Evolutionary conservation across 768 basidiomycete genomes (phyloP).

Genomic region (Rhodotorula paludigena): DNA sequence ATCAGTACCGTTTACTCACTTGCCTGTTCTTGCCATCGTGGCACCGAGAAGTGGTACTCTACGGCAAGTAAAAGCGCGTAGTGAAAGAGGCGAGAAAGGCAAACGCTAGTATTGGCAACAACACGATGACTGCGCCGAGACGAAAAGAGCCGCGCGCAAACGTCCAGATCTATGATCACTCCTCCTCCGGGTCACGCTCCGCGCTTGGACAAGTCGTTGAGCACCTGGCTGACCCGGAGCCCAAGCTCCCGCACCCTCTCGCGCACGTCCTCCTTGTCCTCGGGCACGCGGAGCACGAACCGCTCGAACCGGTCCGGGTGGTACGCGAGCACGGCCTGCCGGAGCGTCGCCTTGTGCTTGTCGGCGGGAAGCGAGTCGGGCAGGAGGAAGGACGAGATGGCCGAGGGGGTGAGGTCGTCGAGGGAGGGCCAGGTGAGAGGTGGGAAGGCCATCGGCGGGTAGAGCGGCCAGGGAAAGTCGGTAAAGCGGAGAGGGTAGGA

Average conservation of each 20-base stretch:
- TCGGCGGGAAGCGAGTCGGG: slow-evolving; percentile 11
- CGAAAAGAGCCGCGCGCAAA: too few species aligned
- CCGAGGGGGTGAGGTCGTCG: slow-evolving; percentile 6
- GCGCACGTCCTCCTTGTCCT: slow-evolving; percentile 32
- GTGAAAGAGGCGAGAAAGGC: not conserved
- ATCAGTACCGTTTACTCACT: not conserved
- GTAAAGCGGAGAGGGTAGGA: slow-evolving; percentile 25
- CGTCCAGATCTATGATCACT: not conserved
- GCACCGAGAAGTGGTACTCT: too few species aligned
- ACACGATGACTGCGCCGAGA: too few species aligned
- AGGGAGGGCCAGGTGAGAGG: slow-evolving; percentile 33
- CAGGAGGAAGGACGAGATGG: slow-evolving; percentile 31
- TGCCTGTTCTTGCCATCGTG: too few species aligned
- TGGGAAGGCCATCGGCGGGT: slow-evolving; percentile 28
- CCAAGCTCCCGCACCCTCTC: slow-evolving; percentile 39
- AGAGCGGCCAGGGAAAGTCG: slow-evolving; percentile 42
- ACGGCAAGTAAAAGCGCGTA: too few species aligned
- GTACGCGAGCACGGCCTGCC: slow-evolving; percentile 41
- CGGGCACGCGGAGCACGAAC: slow-evolving; percentile 27
- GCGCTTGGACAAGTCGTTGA: slow-evolving; percentile 32
- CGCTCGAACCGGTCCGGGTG: slow-evolving; percentile 43
- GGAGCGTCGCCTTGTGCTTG: slow-evolving; percentile 25
- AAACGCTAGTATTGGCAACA: slow-evolving; percentile 7
- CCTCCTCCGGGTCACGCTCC: not conserved
- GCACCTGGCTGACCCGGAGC: slow-evolving; percentile 24